These are phyloP conservation scores for Aspergillus sp. DNA, from an alignment of 2,329 filamentous ascomycete genomes.

Conservation along the genomic window DNA sequence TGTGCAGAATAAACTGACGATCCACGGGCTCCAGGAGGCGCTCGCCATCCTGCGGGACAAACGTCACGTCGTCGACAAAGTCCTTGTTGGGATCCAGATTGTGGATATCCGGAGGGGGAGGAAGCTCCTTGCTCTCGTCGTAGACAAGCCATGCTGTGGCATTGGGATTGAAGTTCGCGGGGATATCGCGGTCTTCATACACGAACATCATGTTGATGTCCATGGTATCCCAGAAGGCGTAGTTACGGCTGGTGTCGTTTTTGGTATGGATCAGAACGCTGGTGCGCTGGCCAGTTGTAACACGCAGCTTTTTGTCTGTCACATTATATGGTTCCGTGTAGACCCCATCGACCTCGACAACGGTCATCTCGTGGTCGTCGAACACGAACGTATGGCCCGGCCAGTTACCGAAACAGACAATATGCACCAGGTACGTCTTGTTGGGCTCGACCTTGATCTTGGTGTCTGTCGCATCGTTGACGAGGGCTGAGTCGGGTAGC, in stretches of 20 bases:
- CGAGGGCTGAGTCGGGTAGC: constrained; percentile 58
- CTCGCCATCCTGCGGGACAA: constrained; percentile 17
- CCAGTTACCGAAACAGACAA: constrained; percentile 68
- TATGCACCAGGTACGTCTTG: constrained; percentile 64
- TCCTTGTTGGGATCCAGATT: constrained; percentile 45
- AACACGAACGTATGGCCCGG: constrained; percentile 43
- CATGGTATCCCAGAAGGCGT: constrained; percentile 60
- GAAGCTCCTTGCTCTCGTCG: constrained; percentile 39
- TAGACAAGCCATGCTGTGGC: constrained; percentile 45
- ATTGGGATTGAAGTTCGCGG: constrained; percentile 56
- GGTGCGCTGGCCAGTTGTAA: constrained; percentile 59
- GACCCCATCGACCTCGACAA: constrained; percentile 32
- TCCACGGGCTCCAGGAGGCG: constrained; percentile 21
- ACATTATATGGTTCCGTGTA: constrained; percentile 27
- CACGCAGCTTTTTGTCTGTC: constrained; percentile 55
- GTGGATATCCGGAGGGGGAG: constrained; percentile 47
- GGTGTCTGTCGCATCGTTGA: constrained; percentile 61
- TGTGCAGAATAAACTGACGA: constrained; percentile 23
- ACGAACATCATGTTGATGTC: constrained; percentile 48
- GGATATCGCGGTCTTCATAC: constrained; percentile 36
- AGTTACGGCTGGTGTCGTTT: constrained; percentile 55
- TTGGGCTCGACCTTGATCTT: constrained; percentile 54
- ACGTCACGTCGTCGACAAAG: constrained; percentile 57
- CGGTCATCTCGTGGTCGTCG: constrained; percentile 34
- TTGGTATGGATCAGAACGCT: constrained; percentile 51